These are phyloP conservation scores for Harringtonia aguacate DNA, from an alignment of 2,329 filamentous ascomycete genomes.

Conservation along the genomic window DNA sequence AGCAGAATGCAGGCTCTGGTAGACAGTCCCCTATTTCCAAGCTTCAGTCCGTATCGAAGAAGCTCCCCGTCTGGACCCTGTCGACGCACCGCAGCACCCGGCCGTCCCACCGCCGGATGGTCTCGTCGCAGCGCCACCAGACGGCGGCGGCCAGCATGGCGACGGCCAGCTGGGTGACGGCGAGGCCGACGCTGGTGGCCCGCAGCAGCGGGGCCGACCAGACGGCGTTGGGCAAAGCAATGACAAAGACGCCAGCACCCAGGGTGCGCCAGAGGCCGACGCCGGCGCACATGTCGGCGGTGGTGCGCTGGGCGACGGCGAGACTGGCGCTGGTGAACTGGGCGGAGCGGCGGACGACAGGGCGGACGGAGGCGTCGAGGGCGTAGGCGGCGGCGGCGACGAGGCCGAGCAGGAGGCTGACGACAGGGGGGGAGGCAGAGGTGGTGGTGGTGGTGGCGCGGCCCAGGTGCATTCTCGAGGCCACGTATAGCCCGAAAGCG, in stretches of 20 bases:
- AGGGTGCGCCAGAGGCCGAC: constrained; percentile 29
- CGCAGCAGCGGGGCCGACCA: constrained; percentile 24
- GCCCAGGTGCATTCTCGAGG: constrained; percentile 21
- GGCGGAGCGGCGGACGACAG: constrained; percentile 34
- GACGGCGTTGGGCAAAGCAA: constrained; percentile 28
- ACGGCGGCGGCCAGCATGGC: constrained; percentile 20
- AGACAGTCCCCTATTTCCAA: too few relatives aligned
- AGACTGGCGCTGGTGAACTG: constrained; percentile 38
- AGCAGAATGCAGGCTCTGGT: too few relatives aligned
- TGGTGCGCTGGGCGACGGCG: constrained; percentile 31
- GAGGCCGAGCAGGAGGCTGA: constrained; percentile 35
- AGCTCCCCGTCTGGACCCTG: constrained; percentile 31
- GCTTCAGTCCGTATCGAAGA: constrained; percentile 30
- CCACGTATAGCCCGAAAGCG: constrained; percentile 32
- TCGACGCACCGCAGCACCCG: constrained; percentile 35
- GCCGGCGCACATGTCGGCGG: constrained; percentile 36
- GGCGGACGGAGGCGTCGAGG: constrained; percentile 29
- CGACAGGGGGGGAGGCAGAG: constrained; percentile 25
- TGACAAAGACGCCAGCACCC: constrained; percentile 30
- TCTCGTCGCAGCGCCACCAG: constrained; percentile 32
- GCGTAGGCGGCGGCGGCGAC: constrained; percentile 30
- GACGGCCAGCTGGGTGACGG: constrained; percentile 28
- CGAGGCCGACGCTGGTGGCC: constrained; percentile 28
- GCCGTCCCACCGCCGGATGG: constrained; percentile 32
- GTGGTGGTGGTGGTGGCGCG: constrained; percentile 17